Percentiles rank a stretch among this genome's conserved stretches.
Conservation (phyloP, 2,329 filamentous ascomycete genomes). For the Fusarium pseudograminearum region DNA sequence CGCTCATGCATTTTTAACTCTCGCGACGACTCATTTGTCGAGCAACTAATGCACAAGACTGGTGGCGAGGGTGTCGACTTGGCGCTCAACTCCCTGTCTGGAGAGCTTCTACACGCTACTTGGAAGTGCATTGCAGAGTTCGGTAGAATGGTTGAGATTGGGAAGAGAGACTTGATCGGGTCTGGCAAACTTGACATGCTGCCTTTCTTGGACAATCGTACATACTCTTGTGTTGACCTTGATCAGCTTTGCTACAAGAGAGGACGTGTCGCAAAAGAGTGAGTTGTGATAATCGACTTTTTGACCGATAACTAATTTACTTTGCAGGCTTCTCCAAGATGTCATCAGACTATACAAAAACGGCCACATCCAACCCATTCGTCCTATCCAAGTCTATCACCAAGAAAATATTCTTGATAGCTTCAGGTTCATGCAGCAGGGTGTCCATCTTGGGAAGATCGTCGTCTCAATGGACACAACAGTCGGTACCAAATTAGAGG, state of each 20-base stretch:
- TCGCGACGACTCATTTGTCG: neutral
- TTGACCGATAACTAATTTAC: neutral
- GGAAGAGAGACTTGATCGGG: slow-evolving; percentile 10
- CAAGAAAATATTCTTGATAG: neutral
- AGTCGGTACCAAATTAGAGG: neutral
- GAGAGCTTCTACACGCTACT: slow-evolving; percentile 8
- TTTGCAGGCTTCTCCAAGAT: neutral
- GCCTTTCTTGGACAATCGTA: slow-evolving; percentile 6
- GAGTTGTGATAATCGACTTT: neutral
- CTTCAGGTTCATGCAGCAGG: slow-evolving; percentile 14
- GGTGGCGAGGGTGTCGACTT: slow-evolving; percentile 1
- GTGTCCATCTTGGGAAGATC: slow-evolving; percentile 6
- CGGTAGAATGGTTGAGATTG: slow-evolving; percentile 7
- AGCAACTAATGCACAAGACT: neutral
- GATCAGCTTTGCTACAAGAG: slow-evolving; percentile 13
- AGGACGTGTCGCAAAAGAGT: neutral
- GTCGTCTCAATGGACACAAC: neutral
- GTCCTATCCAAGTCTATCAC: neutral
- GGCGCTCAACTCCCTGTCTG: neutral
- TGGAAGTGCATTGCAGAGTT: slow-evolving; percentile 12
- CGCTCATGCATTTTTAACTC: slow-evolving; percentile 7
- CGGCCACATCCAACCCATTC: neutral
- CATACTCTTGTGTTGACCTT: slow-evolving; percentile 4
- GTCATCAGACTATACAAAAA: neutral
- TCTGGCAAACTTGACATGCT: slow-evolving; percentile 6